Base-by-base conservation (phyloP, 148 eudicot species). In the Rhododendron kiyosumense region DNA sequence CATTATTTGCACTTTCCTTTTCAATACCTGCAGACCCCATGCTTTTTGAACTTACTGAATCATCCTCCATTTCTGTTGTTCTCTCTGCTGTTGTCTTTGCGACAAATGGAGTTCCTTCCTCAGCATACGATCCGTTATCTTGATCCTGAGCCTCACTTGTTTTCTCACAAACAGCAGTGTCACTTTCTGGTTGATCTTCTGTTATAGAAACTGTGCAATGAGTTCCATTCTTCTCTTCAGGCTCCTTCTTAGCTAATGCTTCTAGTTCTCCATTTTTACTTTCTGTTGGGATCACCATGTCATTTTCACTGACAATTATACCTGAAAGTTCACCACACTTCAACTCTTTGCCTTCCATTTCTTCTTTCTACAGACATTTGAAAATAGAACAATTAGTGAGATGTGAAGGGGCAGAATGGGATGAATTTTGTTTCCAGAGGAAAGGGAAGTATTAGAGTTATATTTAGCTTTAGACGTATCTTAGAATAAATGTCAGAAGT, bases 361-460 rank as follows among this genome's bases (percentile, higher is more conserved):
- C 88, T 85, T 36, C 77, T 71, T 83, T 88, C 90, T 88, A 83
- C 81, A 85, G 74, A 45, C 2, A 77, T 24, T 20, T 22, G 14
- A 49, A 78, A 71, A 83, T 36, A 67, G 51, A 71, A 69, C 10
- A 28, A 28, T 26, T 71, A 28, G 17, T 24, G 14, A 71, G 48
- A 45, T 5, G 63, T 20, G 22, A 45, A 34, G 52, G 43, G n/a
- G 3, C 57, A 17, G 57, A 41, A 83, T 34, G 30, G 30, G 22
- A 28, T 49, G 61, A 20, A 46, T 71, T 51, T 83, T 46, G 38
- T 20, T 7, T 80, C 30, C 63, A 17, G n/a, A 28, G 63, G 30
- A 22, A 36, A 34, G 52, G n/a, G 2, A 24, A 48, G 6, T 9
- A 43, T 48, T 78, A 4, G 12, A n/a, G 48, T 14, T 18, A 24